A percentile compares a stretch with the other conserved stretches of the same genome.
Evolutionary conservation across 2,329 filamentous ascomycete genomes (phyloP).

Genomic region (Fusarium brachygibbosum): DNA sequence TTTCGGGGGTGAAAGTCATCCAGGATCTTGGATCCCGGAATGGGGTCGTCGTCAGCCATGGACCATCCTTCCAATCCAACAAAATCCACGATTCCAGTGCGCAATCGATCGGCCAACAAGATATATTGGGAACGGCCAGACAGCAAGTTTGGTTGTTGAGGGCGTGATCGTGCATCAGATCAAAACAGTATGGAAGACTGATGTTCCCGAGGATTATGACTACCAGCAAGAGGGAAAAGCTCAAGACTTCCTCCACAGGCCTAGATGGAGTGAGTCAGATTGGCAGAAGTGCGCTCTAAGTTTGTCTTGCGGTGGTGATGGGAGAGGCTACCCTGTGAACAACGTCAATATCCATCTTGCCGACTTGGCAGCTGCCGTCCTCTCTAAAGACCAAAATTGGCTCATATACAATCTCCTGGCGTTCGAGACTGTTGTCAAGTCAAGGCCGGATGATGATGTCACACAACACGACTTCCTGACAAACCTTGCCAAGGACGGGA

Average conservation of each 20-base stretch:
- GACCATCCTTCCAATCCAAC: neutral
- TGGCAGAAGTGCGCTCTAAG: neutral
- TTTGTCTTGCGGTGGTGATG: neutral
- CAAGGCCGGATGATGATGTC: neutral
- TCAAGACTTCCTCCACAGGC: neutral
- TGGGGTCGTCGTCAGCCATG: neutral
- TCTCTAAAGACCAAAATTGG: neutral
- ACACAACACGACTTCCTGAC: neutral
- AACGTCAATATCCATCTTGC: neutral
- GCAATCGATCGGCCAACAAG: neutral
- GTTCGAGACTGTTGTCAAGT: neutral
- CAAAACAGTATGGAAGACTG: neutral
- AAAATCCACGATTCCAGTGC: neutral
- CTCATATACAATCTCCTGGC: neutral
- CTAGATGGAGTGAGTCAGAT: neutral
- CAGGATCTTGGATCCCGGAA: neutral
- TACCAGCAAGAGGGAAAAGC: neutral
- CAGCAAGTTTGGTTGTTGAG: neutral
- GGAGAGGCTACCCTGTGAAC: neutral
- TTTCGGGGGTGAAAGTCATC: too few species aligned
- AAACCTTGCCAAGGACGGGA: neutral
- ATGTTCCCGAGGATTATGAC: too few species aligned
- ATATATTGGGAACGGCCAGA: neutral
- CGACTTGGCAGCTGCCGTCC: neutral
- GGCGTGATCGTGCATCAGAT: neutral